phyloP scores from a whole-genome alignment of 345 rosid genomes.

The Diplotaxis tenuifolia region DNA sequence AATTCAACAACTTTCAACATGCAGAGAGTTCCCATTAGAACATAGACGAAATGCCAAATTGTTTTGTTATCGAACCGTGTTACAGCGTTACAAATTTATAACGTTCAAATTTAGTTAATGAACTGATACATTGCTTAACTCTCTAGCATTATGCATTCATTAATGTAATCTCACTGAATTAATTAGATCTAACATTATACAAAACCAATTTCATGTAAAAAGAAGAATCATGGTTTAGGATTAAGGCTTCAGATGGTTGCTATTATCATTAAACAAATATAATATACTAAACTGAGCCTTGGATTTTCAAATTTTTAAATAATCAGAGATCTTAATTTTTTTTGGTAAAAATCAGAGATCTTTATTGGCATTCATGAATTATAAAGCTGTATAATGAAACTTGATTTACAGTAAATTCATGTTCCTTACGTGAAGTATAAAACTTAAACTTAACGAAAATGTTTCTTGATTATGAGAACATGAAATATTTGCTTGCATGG shows the following conservation, averaged over 20 bases:
- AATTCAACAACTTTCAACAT: not conserved
- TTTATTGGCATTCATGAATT: not conserved
- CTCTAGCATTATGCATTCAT: not conserved
- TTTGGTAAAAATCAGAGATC: too few relatives aligned
- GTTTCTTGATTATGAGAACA: not conserved
- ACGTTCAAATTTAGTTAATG: constrained; percentile 23
- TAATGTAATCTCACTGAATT: not conserved
- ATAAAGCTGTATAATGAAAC: not conserved
- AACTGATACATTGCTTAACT: constrained; percentile 3
- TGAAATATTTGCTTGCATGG: constrained; percentile 23
- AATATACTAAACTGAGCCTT: too few relatives aligned
- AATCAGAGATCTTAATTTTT: too few relatives aligned
- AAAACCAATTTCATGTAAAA: not conserved
- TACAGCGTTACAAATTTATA: not conserved
- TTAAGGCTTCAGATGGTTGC: too few relatives aligned
- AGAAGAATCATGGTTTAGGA: not conserved
- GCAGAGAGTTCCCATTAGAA: constrained; percentile 1
- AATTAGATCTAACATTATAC: not conserved
- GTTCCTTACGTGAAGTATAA: not conserved
- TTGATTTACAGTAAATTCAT: not conserved
- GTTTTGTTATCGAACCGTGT: not conserved
- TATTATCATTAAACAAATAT: too few relatives aligned
- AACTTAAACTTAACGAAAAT: not conserved
- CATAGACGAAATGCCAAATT: constrained; percentile 10
- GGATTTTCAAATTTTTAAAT: too few relatives aligned